Evolutionary conservation across 1,139 yeast genomes (phyloP), one percentile per base, ranked within the genome.

Genomic region (Pneumocystis murina): DNA sequence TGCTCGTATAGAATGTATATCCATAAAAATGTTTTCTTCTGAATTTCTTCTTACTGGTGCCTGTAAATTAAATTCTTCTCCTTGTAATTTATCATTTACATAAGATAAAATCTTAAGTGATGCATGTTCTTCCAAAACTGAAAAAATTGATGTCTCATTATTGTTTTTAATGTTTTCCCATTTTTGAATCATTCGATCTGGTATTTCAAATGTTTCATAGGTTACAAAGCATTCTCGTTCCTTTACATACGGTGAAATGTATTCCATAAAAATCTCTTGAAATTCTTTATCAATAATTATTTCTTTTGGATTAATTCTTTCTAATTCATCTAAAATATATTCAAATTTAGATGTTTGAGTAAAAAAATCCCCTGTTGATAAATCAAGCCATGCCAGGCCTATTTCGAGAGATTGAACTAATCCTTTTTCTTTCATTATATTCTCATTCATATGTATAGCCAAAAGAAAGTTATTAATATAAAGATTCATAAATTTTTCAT

Each of bases 341-440:
- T 75, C 77, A 28, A 82, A 70, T 0, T 81, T 79, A 0, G 90
- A 83, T 59, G 82, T 82, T 69, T 87, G 87, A 2, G 84, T 84
- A 69, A 78, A 82, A 61, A 89, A 82, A 48, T 83, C 85, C 0
- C 97, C 97, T 0, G 92, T 83, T 0, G 95, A 86, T 0, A 92
- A 77, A 73, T 92, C 97, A 48, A 86, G 81, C 98, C 98, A 92
- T 24, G 92, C 82, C 4, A 92, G 71, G 0, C 96, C 97, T 2
- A 90, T 72, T 73, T n/a, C 17, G 8, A 4, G 16, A 58, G 17
- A 30, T 1, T 28, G 14, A 28, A 16, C 6, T 6, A 3, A 33
- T 12, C 20, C 48, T 10, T 24, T 35, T 12, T 59, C 28, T 10
- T 43, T 5, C 58, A 12, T 41, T 8, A 1, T 6, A 8, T n/a